Conservation (phyloP, 495 filamentous ascomycete species). For the Penicillium arizonense region DNA sequence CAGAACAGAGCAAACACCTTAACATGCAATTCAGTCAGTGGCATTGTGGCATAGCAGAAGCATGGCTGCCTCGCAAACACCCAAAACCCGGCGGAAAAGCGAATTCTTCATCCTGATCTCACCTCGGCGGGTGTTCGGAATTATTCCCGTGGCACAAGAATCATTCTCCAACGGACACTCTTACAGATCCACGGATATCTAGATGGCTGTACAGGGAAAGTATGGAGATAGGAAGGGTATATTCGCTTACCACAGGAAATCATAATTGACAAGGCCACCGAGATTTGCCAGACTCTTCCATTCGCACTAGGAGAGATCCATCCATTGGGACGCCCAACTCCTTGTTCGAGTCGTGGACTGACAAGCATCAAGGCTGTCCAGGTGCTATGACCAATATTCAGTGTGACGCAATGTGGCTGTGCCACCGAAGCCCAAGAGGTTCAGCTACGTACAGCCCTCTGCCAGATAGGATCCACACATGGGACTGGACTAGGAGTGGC, state of each 20-base stretch:
- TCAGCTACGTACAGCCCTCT: not conserved
- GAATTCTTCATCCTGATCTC: conserved; percentile 3
- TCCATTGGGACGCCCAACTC: not conserved
- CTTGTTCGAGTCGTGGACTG: not conserved
- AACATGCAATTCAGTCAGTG: conserved; percentile 12
- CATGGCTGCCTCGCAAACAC: conserved; percentile 10
- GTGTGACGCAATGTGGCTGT: not conserved
- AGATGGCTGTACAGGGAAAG: not conserved
- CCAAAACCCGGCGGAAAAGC: conserved; percentile 6
- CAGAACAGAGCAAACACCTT: conserved; percentile 3
- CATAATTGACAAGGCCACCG: conserved; percentile 11
- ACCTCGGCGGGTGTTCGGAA: conserved; percentile 12
- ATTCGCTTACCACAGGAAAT: not conserved
- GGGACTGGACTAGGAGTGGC: conserved; percentile 1
- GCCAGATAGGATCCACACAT: not conserved
- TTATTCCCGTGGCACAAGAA: conserved; percentile 11
- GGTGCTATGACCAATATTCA: conserved; percentile 1
- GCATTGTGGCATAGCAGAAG: conserved; percentile 7
- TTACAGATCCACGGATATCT: not conserved
- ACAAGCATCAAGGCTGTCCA: conserved; percentile 1
- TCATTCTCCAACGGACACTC: conserved; percentile 7
- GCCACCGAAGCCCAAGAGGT: not conserved
- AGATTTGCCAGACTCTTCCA: conserved; percentile 14
- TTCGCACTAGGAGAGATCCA: conserved; percentile 12
- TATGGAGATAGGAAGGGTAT: too few species aligned